Base-by-base conservation (phyloP, 139 green algal genomes). In the Axilococcus clingmanii region DNA sequence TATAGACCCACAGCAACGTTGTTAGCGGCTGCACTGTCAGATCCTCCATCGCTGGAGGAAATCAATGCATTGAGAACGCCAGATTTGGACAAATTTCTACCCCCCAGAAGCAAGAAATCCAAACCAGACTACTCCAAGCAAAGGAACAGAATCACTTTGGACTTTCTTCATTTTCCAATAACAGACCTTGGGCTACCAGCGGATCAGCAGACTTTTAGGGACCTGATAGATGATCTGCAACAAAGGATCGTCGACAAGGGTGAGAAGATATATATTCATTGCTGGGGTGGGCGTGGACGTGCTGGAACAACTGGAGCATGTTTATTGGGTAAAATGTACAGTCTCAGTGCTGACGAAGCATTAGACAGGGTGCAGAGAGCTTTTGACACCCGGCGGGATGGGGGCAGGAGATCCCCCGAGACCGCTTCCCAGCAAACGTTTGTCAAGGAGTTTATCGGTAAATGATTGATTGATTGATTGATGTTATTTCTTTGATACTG, bases 211-310 rank as follows among this genome's bases (percentile, higher is more conserved):
- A 71, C 11, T 12, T 19, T 45, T n/a, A 22, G n/a, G 12, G 12
- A 38, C 12, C 12, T 38, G 12, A 17, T 38, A 11, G 52, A 47
- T 9, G 63, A 82, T 17, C 33, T 90, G 23, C 25, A 58, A 48
- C 23, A 29, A 9, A 66, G 68, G 30, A 35, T 88, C n/a, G n/a
- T n/a, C 9, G 27, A 52, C 4, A 20, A 7, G 4, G 81, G 82
- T 16, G 63, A 88, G 62, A 55, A 56, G 37, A 34, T 93, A 33
- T 93, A 93, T 68, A 32, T 91, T 32, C 84, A 94, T 68, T 94
- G 83, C 75, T 93, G 85, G 85, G 84, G 84, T 14, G 85, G 85
- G 2, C 65, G 85, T 4, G 85, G 85, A 1, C 76, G 85, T 11
- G 84, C 81, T 0, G 85, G 81, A 17, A 79, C 64, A 9, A 70